These are phyloP conservation scores for Torrubiellomyces zombiae DNA, from an alignment of 2,329 filamentous ascomycete genomes.

Conservation along the genomic window DNA sequence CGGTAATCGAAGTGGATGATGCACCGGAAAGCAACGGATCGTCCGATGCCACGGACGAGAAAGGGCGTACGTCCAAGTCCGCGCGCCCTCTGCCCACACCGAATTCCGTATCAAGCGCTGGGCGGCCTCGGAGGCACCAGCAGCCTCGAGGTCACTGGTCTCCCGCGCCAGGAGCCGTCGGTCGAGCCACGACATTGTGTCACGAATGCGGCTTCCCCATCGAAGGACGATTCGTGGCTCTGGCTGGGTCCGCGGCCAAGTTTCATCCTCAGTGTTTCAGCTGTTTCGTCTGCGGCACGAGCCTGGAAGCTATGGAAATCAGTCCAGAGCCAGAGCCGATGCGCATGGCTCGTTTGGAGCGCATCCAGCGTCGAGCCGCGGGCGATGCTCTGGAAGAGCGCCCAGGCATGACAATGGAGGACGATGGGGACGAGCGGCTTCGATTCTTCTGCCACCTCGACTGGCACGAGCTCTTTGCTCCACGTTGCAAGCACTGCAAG, in stretches of 20 bases:
- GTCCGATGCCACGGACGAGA: conserved; percentile 30
- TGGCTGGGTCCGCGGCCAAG: conserved; percentile 53
- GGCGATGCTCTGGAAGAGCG: conserved; percentile 45
- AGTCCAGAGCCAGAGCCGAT: conserved; percentile 72
- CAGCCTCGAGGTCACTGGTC: conserved; percentile 41
- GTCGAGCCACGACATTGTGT: conserved; percentile 53
- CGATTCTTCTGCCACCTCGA: conserved; percentile 98
- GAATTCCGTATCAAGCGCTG: conserved; percentile 14
- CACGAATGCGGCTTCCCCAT: conserved; percentile 74
- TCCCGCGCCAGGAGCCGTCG: conserved; percentile 27
- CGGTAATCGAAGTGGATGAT: conserved; percentile 29
- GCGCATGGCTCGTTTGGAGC: conserved; percentile 53
- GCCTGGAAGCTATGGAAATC: conserved; percentile 88
- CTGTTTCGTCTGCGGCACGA: conserved; percentile 74
- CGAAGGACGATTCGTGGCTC: conserved; percentile 74
- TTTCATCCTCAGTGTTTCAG: conserved; percentile 91
- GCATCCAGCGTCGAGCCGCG: conserved; percentile 45
- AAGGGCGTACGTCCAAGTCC: conserved; percentile 14
- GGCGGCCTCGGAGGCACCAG: conserved; percentile 18
- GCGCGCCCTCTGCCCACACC: conserved; percentile 28
- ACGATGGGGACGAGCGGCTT: conserved; percentile 56
- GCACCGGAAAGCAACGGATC: conserved; percentile 18
- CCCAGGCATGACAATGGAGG: conserved; percentile 45
- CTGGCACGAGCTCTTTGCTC: conserved; percentile 88
- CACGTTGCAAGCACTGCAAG: conserved; percentile 87